phyloP scores from a whole-genome alignment of 768 basidiomycete species.

The Auricularia sp. region DNA sequence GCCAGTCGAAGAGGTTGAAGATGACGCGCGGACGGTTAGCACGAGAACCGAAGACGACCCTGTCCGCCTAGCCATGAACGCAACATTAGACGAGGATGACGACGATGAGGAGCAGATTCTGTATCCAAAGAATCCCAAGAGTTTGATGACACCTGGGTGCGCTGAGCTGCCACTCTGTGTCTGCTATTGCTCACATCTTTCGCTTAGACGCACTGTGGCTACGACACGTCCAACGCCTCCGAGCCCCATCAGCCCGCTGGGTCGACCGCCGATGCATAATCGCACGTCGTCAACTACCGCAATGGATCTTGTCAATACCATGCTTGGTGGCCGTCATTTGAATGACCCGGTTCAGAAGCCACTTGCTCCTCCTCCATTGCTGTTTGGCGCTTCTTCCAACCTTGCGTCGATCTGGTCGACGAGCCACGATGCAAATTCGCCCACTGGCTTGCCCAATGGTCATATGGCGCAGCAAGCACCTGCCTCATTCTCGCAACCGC shows the following conservation, averaged over 20 bases:
- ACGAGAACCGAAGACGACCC: slow-evolving; percentile 78
- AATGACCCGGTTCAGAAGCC: neutral
- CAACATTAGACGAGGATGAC: slow-evolving; percentile 38
- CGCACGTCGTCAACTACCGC: neutral
- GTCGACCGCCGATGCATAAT: neutral
- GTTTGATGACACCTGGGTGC: neutral
- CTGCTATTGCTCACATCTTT: neutral
- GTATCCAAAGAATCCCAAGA: slow-evolving; percentile 41
- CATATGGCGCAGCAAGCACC: no score
- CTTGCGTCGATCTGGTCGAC: neutral
- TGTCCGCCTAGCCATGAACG: slow-evolving; percentile 41
- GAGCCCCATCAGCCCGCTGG: neutral
- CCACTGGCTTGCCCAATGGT: neutral
- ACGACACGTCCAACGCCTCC: neutral
- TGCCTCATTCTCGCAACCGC: neutral
- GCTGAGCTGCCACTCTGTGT: neutral
- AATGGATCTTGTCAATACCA: neutral
- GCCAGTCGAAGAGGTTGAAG: slow-evolving; percentile 31
- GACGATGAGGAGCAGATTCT: slow-evolving; percentile 70
- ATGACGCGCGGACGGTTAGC: slow-evolving; percentile 55
- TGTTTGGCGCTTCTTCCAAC: neutral
- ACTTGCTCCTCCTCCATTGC: neutral
- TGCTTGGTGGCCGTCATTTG: neutral
- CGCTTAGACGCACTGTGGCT: neutral
- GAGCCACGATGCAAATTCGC: neutral